phyloP scores from a whole-genome alignment of 768 basidiomycete species.

The Chalciporus pseudorubinellus region DNA sequence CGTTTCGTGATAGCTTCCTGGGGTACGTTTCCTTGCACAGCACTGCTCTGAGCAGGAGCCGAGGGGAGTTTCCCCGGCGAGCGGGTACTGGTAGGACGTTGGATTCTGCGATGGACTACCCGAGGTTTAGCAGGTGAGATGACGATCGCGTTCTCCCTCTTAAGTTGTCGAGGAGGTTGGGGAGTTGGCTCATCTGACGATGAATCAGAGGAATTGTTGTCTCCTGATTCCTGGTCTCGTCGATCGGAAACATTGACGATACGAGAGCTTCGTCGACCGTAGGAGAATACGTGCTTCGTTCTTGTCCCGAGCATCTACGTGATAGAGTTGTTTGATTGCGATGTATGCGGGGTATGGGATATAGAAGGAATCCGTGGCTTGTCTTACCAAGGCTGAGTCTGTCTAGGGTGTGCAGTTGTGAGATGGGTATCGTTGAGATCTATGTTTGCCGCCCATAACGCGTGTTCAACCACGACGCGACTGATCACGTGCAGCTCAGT shows the following conservation, averaged over 20 bases:
- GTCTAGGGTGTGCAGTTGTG: too few species aligned
- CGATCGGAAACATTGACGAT: conserved; percentile 49
- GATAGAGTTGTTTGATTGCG: neutral
- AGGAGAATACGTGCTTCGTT: conserved; percentile 65
- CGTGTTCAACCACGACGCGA: conserved; percentile 10
- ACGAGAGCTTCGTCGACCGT: conserved; percentile 61
- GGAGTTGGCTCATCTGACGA: conserved; percentile 38
- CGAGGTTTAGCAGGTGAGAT: conserved; percentile 22
- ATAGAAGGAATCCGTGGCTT: neutral
- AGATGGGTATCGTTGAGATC: neutral
- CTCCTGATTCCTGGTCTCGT: conserved; percentile 22
- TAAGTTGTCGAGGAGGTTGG: conserved; percentile 7
- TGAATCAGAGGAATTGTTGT: conserved; percentile 34
- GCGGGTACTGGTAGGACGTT: conserved; percentile 1
- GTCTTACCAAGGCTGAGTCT: neutral
- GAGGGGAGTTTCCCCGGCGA: conserved; percentile 21
- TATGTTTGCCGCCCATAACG: neutral
- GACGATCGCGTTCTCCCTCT: conserved; percentile 23
- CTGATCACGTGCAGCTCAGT: conserved; percentile 21
- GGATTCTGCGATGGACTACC: conserved; percentile 10
- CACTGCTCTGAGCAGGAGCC: conserved; percentile 31
- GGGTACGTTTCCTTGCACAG: conserved; percentile 20
- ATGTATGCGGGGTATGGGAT: neutral
- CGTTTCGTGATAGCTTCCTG: conserved; percentile 14
- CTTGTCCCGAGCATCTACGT: conserved; percentile 52